Evolutionary conservation across 768 basidiomycete genomes (phyloP).

Genomic region (Roridomyces roridus): DNA sequence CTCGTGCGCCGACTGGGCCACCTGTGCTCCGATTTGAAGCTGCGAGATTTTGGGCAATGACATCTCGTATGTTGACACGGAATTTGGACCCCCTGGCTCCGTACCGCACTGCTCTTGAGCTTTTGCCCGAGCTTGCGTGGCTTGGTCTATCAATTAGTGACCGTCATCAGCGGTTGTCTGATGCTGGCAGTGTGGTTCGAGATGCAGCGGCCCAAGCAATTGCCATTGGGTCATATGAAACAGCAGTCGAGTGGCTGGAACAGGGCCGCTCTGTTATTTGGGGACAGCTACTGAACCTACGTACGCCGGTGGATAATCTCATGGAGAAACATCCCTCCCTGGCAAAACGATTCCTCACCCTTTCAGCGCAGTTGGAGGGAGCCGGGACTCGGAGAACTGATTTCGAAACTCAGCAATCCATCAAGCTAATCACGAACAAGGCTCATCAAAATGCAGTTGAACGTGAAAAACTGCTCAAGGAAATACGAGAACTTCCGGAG

Average conservation of each 20-base stretch:
- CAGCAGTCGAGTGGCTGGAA: conserved; percentile 31
- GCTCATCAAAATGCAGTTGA: neutral
- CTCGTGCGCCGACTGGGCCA: neutral
- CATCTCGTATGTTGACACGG: neutral
- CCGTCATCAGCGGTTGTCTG: too few relatives aligned
- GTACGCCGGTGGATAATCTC: conserved; percentile 27
- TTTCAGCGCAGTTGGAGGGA: neutral
- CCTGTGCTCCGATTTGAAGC: neutral
- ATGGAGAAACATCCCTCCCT: neutral
- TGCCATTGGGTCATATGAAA: neutral
- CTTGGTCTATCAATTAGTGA: conserved; percentile 19
- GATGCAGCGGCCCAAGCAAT: conserved; percentile 8
- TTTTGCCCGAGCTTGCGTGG: neutral
- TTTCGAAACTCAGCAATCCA: neutral
- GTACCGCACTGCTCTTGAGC: neutral
- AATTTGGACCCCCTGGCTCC: conserved; percentile 12
- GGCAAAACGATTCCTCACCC: neutral
- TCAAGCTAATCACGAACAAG: neutral
- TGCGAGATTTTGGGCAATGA: neutral
- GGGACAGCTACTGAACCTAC: conserved; percentile 24
- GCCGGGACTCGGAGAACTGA: neutral
- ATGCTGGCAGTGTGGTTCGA: too few relatives aligned
- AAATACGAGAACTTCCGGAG: conserved; percentile 22
- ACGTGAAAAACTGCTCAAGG: neutral
- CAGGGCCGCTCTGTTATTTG: conserved; percentile 31